Evolutionary conservation across 1,139 yeast species (phyloP).

Genomic region (Suhomyces terraborum): DNA sequence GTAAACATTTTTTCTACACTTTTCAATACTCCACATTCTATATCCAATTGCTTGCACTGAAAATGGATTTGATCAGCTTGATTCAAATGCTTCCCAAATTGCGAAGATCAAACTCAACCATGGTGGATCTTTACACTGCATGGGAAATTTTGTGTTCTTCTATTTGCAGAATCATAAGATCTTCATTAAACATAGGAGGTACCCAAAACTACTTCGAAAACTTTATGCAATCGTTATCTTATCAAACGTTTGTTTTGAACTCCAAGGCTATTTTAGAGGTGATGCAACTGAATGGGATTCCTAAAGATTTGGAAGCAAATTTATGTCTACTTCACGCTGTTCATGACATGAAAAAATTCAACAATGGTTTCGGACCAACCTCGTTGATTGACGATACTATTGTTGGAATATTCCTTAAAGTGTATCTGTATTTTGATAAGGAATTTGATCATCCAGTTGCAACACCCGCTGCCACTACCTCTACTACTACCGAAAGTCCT

Average conservation of each 20-base stretch:
- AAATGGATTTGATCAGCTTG: conserved; percentile 61
- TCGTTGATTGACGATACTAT: conserved; percentile 75
- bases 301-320: conserved; percentile 31
- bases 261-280: conserved; percentile 38
- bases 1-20: conserved; percentile 84
- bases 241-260: conserved; percentile 46
- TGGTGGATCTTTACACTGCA: conserved; percentile 59
- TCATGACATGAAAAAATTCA: conserved; percentile 67
- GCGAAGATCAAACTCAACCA: conserved; percentile 73
- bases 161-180: conserved; percentile 52
- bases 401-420: conserved; percentile 58
- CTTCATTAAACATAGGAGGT: conserved; percentile 45
- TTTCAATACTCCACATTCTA: conserved; percentile 68
- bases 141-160: conserved; percentile 64
- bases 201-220: conserved; percentile 60
- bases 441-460: conserved; percentile 7
- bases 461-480: no score
- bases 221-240: conserved; percentile 48
- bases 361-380: conserved; percentile 83
- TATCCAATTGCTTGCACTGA: conserved; percentile 54
- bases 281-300: conserved; percentile 33
- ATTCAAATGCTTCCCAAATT: conserved; percentile 66
- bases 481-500: conserved; percentile 28
- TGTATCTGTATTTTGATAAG: conserved; percentile 37
- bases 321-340: conserved; percentile 54